phyloP scores from a whole-genome alignment of 768 basidiomycete genomes.

The Lactarius sanguifluus region DNA sequence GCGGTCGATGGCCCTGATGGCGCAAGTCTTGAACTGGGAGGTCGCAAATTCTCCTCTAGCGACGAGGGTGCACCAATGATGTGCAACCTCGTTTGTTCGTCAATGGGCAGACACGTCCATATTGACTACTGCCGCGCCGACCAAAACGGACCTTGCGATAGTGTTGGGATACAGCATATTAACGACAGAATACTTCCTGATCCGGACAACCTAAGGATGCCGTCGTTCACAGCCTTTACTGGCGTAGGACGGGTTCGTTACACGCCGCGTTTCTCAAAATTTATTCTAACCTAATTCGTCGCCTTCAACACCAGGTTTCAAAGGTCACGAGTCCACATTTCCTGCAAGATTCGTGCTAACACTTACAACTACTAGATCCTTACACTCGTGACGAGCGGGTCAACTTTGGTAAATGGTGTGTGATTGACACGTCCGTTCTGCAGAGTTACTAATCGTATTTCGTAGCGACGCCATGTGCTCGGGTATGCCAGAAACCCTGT shows the following conservation, averaged over 20 bases:
- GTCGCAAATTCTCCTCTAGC: constrained; percentile 50
- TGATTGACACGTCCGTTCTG: not conserved
- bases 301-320: constrained; percentile 45
- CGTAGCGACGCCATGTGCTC: constrained; percentile 52
- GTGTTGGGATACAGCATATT: constrained; percentile 49
- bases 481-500: constrained; percentile 36
- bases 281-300: not conserved
- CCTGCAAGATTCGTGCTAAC: not conserved
- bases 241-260: constrained; percentile 54
- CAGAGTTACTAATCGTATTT: constrained; percentile 4
- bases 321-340: constrained; percentile 37
- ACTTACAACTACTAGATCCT: constrained; percentile 43
- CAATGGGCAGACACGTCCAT: constrained; percentile 56
- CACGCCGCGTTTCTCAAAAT: not conserved
- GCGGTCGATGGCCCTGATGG: constrained; percentile 53
- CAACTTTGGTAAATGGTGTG: constrained; percentile 55
- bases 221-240: constrained; percentile 53
- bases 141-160: constrained; percentile 40
- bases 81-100: constrained; percentile 54
- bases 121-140: constrained; percentile 51
- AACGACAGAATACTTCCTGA: constrained; percentile 43
- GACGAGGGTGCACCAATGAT: constrained; percentile 62
- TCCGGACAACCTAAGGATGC: constrained; percentile 50
- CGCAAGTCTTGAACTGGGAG: constrained; percentile 50
- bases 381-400: constrained; percentile 55